These are phyloP conservation scores for Kwoniella heveanensis DNA, from an alignment of 768 basidiomycete genomes.

Conservation along the genomic window DNA sequence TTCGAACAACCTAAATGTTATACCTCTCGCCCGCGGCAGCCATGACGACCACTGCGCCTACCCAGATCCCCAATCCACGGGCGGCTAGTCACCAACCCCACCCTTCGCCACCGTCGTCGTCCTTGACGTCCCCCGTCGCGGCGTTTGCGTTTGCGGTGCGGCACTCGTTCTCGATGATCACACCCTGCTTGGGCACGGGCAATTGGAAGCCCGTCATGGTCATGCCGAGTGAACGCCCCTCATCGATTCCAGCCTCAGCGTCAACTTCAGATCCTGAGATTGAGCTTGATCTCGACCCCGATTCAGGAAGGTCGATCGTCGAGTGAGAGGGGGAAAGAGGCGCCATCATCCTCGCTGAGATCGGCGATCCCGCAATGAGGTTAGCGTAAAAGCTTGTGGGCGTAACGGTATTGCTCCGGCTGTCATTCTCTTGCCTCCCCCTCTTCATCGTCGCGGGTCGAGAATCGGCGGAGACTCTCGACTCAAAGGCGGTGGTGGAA, in stretches of 20 bases:
- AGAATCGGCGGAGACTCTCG: neutral
- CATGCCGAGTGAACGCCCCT: too few species aligned
- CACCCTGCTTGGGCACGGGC: too few species aligned
- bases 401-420: constrained; percentile 9
- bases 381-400: constrained; percentile 4
- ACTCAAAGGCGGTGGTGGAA: too few species aligned
- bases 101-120: neutral
- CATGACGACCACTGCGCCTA: constrained; percentile 18
- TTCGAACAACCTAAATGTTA: constrained; percentile 14
- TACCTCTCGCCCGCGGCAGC: constrained; percentile 14
- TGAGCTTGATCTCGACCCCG: too few species aligned
- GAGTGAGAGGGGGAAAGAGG: neutral
- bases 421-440: neutral
- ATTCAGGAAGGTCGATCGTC: neutral
- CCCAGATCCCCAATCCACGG: constrained; percentile 18
- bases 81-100: constrained; percentile 26
- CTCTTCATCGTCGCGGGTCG: neutral
- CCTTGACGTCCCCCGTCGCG: neutral
- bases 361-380: neutral
- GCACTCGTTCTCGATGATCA: neutral
- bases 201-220: too few species aligned
- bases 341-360: neutral
- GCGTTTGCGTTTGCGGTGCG: neutral
- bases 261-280: neutral
- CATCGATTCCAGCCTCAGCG: too few species aligned